Conservation (phyloP, 768 basidiomycete species). For the Lenzites betulinus region DNA sequence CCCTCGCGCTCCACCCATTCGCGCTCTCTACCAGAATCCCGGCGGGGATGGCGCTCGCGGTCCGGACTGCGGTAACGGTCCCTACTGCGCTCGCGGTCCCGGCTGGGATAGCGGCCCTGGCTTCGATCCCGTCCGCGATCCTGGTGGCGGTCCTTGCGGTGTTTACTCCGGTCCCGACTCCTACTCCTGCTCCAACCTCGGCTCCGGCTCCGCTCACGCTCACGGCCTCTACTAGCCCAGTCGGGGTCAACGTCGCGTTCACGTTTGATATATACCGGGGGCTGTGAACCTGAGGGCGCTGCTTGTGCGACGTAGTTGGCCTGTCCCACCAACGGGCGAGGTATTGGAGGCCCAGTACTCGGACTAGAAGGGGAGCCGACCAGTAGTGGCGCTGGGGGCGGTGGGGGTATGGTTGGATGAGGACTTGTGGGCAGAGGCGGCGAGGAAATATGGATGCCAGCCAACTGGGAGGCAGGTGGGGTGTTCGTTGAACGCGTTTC, state of each 20-base stretch:
- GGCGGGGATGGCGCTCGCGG: neutral
- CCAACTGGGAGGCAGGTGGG: neutral
- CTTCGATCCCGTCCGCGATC: neutral
- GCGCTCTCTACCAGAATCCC: neutral
- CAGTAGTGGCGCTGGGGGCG: neutral
- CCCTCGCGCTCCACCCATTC: neutral
- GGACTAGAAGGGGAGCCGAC: neutral
- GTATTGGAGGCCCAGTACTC: neutral
- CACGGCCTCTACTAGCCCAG: conserved; percentile 1
- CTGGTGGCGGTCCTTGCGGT: neutral
- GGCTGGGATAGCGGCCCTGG: neutral
- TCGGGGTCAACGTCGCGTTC: neutral
- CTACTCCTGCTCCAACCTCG: neutral
- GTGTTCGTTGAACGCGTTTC: neutral
- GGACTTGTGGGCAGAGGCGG: neutral
- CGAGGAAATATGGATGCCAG: neutral
- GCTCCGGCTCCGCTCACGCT: conserved; percentile 3
- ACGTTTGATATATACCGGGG: neutral
- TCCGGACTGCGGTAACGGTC: neutral
- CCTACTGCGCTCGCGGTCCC: neutral
- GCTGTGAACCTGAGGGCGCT: neutral
- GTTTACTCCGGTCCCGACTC: neutral
- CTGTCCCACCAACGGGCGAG: neutral
- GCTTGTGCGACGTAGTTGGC: neutral
- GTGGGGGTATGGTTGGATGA: neutral